Evolutionary conservation across 1,139 yeast species (phyloP), one percentile per base, ranked within the genome.

Genomic region (Hyphopichia buzzinii): DNA sequence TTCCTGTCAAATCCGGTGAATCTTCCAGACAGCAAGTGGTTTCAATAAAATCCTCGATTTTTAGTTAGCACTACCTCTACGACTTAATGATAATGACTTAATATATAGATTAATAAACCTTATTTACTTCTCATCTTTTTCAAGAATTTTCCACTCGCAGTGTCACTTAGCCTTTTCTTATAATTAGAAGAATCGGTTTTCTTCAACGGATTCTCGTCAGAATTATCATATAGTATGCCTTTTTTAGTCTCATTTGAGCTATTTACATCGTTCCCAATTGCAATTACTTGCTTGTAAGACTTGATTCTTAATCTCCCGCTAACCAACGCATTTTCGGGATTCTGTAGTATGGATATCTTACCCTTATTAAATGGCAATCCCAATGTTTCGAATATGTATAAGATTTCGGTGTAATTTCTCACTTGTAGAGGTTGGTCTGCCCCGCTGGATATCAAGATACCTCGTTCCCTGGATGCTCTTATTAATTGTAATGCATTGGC

Each of bases 401-500:
- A 67, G 3, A 88, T 74, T 49, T 92, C 96, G 34, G 75, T 70
- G 29, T 80, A 76, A 26, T 80, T 78, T 39, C 97, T 65, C 19
- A 81, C 62, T 34, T 79, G 81, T 25, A 77, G 57, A 0, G 90
- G 74, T 22, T 65, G 59, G 3, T 56, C 49, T 1, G 95, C 85
- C 2, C 96, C 97, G 51, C 94, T 80, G 14, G 92, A 78, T 4
- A 89, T 69, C 4, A 92, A 70, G 16, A 92, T 57, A 0, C 97
- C 97, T 32, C 88, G 74, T 22, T 81, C 76, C 46, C 97, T 70
- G 2, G 95, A 76, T 3, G 96, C 88, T 44, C 98, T 66, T n/a
- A 89, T 73, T 14, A 92, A 71, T 50, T 85, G 83, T 35, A 86
- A 72, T 1, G 82, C 78, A 52, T 88, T 90, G 33, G 81, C 72